Base-by-base conservation (phyloP, 1,284 basidiomycete species). In the Austroboletus sp. region DNA sequence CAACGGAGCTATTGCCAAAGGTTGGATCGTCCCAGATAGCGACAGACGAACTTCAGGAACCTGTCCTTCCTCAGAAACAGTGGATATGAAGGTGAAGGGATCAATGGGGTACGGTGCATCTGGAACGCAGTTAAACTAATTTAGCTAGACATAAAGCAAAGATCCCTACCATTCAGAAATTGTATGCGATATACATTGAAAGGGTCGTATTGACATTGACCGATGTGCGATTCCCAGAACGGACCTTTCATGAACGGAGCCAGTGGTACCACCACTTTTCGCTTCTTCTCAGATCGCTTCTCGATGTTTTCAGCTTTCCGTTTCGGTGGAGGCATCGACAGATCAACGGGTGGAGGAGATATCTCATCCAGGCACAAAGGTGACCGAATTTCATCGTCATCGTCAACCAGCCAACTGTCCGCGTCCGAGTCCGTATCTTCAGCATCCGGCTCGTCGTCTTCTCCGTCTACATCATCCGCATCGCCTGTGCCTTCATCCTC, bases 221-320 rank as follows among this genome's bases (percentile, higher is more conserved):
- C 82, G 45, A 89, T 69, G 9, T 60, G 62, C 2, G 70, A 62
- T 60, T 92, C 89, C 79, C 80, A 89, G 50, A 72, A 75, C 21
- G 88, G 85, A 1, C 89, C 89, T 63, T 83, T 88, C 10, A 75
- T 69, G 57, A 85, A 84, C 7, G 89, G 81, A 4, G 89, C 75
- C 13, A 92, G 74, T 2, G 85, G 83, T 6, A 84, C 72, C 19
- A 87, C 79, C 4, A 82, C 74, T 60, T 82, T 85, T 57, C 85
- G 74, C 66, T 81, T 84, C 69, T 84, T 85, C 34, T 66, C 67
- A 31, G 66, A 65, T 50, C 73, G 75, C 42, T 62, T 69, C 35
- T 75, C 74, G 8, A 48, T 57, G 29, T 68, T 67, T 17, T 74
- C 74, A 8, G 70, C 66, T 57, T 82, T 82, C 52, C 80, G 70